Evolutionary conservation across 768 basidiomycete species (phyloP).

Genomic region (Tephrocybe sp.): DNA sequence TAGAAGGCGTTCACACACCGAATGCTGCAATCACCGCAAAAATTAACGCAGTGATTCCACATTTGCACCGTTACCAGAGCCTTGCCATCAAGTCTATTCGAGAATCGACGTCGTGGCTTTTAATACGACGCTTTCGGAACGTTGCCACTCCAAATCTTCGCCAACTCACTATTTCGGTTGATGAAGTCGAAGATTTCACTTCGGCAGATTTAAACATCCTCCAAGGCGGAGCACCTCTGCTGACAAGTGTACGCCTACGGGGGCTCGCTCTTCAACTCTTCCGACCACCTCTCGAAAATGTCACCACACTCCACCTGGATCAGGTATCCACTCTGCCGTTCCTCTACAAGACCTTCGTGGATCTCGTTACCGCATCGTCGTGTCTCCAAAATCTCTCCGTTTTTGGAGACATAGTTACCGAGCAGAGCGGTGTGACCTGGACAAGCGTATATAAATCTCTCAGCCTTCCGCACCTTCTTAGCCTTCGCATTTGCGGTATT

Average conservation of each 20-base stretch:
- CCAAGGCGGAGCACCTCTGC: slow-evolving; percentile 24
- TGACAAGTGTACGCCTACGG: slow-evolving; percentile 40
- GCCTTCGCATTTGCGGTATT: slow-evolving; percentile 39
- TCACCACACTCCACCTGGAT: slow-evolving; percentile 44
- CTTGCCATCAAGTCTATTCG: slow-evolving; percentile 27
- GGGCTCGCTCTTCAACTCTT: slow-evolving; percentile 44
- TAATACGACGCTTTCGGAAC: slow-evolving; percentile 30
- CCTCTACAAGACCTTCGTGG: slow-evolving; percentile 30
- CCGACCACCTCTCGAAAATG: slow-evolving; percentile 32
- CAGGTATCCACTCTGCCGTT: slow-evolving; percentile 35
- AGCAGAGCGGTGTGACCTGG: slow-evolving; percentile 21
- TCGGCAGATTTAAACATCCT: slow-evolving; percentile 26
- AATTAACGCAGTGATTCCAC: slow-evolving; percentile 27
- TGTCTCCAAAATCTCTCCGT: slow-evolving; percentile 40
- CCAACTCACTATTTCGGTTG: slow-evolving; percentile 36
- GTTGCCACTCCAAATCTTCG: slow-evolving; percentile 31
- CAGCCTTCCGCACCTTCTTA: slow-evolving; percentile 33
- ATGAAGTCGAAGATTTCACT: slow-evolving; percentile 26
- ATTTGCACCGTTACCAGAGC: slow-evolving; percentile 35
- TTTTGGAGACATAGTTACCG: slow-evolving; percentile 38
- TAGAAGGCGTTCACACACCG: slow-evolving; percentile 8
- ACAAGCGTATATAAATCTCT: slow-evolving; percentile 22
- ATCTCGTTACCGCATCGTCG: slow-evolving; percentile 31
- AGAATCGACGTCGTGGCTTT: slow-evolving; percentile 23
- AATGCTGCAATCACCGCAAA: slow-evolving; percentile 17